phyloP scores from a whole-genome alignment of 2,329 filamentous ascomycete species.

The Venturia nashicola region DNA sequence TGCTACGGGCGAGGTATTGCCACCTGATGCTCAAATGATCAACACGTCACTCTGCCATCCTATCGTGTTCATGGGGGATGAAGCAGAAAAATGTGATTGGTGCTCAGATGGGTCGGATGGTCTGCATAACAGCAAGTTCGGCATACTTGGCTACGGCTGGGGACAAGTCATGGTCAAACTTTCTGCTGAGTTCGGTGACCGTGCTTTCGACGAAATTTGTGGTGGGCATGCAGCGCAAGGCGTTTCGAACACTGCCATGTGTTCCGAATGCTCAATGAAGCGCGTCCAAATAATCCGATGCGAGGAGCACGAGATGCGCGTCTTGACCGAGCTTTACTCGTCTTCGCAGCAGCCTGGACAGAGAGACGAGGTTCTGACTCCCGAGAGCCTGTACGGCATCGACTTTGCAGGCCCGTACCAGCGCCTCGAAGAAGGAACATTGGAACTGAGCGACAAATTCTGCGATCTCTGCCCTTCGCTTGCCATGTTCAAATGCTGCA shows the following conservation, averaged over 20 bases:
- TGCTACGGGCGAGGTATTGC: not conserved
- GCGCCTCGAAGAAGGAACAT: not conserved
- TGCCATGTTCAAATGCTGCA: slow-evolving; percentile 3
- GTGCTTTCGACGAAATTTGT: not conserved
- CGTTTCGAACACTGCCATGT: not conserved
- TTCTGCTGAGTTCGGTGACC: not conserved
- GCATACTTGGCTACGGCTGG: slow-evolving; percentile 1
- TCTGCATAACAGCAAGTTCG: not conserved
- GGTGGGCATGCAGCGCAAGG: not conserved
- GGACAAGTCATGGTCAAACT: not conserved
- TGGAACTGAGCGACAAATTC: not conserved
- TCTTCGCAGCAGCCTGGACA: not conserved
- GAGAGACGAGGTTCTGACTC: not conserved
- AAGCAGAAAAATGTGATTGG: not conserved
- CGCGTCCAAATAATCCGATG: not conserved
- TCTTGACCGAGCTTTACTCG: not conserved
- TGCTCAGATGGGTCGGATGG: not conserved
- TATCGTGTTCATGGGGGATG: not conserved
- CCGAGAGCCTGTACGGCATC: not conserved
- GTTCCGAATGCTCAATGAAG: not conserved
- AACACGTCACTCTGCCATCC: slow-evolving; percentile 2
- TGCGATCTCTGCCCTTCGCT: slow-evolving; percentile 4
- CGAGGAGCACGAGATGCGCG: not conserved
- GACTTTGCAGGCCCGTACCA: not conserved
- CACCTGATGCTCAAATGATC: not conserved